Evolutionary conservation across 352 stramenopile genomes (phyloP), one percentile per base, ranked within the genome.

Genomic region (Phytophthora palmivora): DNA sequence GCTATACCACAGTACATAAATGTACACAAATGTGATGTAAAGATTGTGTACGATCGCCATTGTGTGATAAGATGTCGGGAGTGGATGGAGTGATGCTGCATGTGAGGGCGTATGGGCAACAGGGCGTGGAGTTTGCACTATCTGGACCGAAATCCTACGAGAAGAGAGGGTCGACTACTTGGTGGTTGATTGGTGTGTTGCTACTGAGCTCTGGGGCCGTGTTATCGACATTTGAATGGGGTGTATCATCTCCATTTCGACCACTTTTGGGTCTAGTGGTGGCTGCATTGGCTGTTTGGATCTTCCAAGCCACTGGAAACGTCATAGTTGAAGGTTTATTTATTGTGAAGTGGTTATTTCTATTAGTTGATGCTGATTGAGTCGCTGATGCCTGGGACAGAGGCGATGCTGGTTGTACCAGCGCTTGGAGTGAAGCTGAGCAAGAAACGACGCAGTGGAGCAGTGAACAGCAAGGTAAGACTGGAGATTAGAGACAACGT

Each of bases 371-470:
- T 68, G 45, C 11, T 68, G 52, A 42, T 33, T 3, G 15, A 42
- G 16, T 26, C 34, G 33, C 41, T 47, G 9, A 41, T 47, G 3
- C 4, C 16, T 36, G 9, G 34, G 33, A 37, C 47, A 95, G 87
- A 95, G 58, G 80, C 82, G 21, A 72, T 92, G 70, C 59, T 96
- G 16, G 82, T 94, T 24, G 76, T 92, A 41, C 87, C 87, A 12
- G 67, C 78, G 14, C 58, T 92, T 14, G 87, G 87, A 33, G 75
- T 94, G n/a, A 87, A 92, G 45, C 53, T 96, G 38, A 74, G 68
- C 53, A 87, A 79, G 44, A 84, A 61, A 48, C 67, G 49, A 50
- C 81, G 82, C 18, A 94, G 76, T 61, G 85, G 68, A 26, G 37
- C 42, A 45, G 39, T 67, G 2, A 57, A 6, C 14, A 76, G 58